Conservation (phyloP, 2,329 filamentous ascomycete genomes). For the Arthrobotrys pseudoclavata region DNA sequence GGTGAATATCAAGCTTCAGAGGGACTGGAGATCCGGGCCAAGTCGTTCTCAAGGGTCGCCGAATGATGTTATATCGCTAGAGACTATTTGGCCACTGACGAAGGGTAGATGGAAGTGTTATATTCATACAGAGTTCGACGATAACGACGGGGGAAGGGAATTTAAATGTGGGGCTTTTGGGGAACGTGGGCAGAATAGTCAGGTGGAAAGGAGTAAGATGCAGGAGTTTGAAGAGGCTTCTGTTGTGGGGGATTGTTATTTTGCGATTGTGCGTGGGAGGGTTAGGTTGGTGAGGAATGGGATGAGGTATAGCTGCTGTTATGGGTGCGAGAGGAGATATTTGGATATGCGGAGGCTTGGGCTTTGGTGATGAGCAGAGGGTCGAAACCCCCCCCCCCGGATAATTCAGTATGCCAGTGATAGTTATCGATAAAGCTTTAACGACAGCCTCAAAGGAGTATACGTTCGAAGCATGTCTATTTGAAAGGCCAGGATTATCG, state of each 20-base stretch:
- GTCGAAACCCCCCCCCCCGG: no score
- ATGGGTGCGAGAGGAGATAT: slow-evolving; percentile 1
- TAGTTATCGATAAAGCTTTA: no score
- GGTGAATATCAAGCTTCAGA: neutral
- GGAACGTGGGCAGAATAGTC: neutral
- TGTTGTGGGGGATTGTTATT: slow-evolving; percentile 12
- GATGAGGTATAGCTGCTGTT: slow-evolving; percentile 1
- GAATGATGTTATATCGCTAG: neutral
- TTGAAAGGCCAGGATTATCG: neutral
- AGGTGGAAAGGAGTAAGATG: neutral
- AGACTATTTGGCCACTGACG: neutral
- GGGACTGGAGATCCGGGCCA: neutral
- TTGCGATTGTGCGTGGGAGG: neutral
- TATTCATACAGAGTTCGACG: neutral
- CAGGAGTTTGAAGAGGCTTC: neutral
- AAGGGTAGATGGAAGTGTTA: neutral
- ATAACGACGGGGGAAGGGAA: neutral
- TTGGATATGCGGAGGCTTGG: neutral
- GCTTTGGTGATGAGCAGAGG: no score
- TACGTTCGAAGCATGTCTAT: neutral
- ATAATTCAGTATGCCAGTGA: neutral
- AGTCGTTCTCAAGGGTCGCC: neutral
- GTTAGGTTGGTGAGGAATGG: slow-evolving; percentile 18
- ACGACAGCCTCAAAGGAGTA: no score
- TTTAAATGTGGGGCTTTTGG: neutral